These are phyloP conservation scores for Paramecium sonneborni DNA, from an alignment of 73 alveolate species.

Conservation along the genomic window DNA sequence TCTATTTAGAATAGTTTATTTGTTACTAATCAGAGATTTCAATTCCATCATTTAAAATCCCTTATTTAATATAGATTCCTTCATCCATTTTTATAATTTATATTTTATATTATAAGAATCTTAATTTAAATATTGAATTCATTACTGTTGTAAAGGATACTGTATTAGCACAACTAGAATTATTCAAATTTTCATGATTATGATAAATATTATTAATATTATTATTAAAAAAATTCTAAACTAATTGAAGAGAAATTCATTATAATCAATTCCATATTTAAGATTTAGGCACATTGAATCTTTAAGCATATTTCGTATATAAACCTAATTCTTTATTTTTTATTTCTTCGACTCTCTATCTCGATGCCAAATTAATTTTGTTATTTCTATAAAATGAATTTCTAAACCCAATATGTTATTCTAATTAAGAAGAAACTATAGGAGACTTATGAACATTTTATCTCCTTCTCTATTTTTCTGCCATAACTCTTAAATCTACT, in stretches of 20 bases:
- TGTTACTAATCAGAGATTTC: neutral
- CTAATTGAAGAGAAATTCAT: neutral
- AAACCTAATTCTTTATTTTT: neutral
- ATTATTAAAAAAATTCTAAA: neutral
- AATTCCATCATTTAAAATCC: neutral
- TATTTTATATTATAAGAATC: neutral
- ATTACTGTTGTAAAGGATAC: neutral
- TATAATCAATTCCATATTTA: constrained; percentile 11
- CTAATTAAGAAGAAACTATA: neutral
- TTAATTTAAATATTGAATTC: neutral
- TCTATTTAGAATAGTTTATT: neutral
- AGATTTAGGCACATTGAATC: constrained; percentile 20
- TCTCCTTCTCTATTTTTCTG: neutral
- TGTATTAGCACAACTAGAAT: neutral
- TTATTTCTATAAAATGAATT: constrained; percentile 49
- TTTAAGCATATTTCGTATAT: constrained; percentile 42
- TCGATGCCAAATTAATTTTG: constrained; percentile 26
- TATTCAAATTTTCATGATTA: neutral
- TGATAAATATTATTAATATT: neutral
- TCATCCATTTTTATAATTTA: neutral
- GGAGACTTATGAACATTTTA: constrained; percentile 23
- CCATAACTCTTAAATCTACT: neutral
- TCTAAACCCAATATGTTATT: constrained; percentile 32
- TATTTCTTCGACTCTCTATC: constrained; percentile 16
- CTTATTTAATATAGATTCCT: neutral